Percentiles rank a stretch among this genome's conserved stretches.
These are phyloP conservation scores for Helicostylum pulchrum DNA, from an alignment of 192 early-diverging fungal species.

Conservation along the genomic window DNA sequence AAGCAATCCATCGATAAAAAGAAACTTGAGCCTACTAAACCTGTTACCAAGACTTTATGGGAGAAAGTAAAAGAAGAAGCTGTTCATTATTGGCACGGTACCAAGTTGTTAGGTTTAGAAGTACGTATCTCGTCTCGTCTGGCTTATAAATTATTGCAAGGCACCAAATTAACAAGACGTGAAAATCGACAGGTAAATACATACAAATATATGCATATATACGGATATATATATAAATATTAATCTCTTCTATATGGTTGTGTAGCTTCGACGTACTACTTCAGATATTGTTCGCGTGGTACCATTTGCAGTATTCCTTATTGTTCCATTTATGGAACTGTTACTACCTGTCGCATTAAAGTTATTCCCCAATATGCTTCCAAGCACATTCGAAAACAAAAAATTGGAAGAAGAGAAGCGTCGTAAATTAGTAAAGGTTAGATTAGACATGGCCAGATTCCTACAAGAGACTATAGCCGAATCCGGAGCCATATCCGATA, in stretches of 20 bases:
- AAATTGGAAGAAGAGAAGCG: conserved; percentile 87
- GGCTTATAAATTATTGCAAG: conserved; percentile 68
- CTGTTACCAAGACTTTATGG: conserved; percentile 52
- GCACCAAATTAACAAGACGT: conserved; percentile 74
- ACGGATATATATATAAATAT: neutral
- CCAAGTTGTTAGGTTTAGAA: conserved; percentile 86
- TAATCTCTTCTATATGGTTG: too few relatives aligned
- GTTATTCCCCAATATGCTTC: conserved; percentile 96
- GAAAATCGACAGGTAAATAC: conserved; percentile 77
- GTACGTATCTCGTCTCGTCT: conserved; percentile 80
- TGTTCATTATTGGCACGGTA: conserved; percentile 90
- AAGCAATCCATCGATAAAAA: neutral
- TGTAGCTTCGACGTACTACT: conserved; percentile 80
- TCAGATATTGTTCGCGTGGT: conserved; percentile 84
- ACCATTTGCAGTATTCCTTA: conserved; percentile 87
- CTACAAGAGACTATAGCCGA: conserved; percentile 94
- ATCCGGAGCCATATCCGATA: conserved; percentile 45
- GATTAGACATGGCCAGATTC: conserved; percentile 93
- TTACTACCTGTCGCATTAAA: conserved; percentile 85
- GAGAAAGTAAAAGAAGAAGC: conserved; percentile 84
- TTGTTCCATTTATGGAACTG: conserved; percentile 94
- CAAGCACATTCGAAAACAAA: conserved; percentile 92
- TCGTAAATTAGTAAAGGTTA: conserved; percentile 85
- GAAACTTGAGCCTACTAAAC: neutral
- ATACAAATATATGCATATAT: neutral